Conservation (phyloP, 2,329 filamentous ascomycete species). For the Beauveria asiatica region DNA sequence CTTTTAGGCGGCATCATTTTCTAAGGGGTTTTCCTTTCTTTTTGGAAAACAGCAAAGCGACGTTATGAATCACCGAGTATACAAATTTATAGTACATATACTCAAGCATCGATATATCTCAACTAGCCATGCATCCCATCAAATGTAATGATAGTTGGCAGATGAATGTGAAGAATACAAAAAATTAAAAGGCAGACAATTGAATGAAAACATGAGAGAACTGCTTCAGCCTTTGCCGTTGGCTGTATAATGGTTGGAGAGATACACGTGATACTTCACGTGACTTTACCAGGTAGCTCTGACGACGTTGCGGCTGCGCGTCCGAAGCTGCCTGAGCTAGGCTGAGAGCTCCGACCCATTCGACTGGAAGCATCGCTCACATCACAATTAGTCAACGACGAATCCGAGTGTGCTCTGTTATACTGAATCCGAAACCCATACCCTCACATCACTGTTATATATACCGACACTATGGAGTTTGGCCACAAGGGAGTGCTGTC, state of each 20-base stretch:
- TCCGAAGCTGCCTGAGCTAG: constrained; percentile 14
- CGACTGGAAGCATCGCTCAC: neutral
- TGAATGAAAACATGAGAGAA: neutral
- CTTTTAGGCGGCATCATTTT: neutral
- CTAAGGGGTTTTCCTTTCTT: too few relatives aligned
- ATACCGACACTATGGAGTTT: constrained; percentile 46
- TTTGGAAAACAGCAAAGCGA: neutral
- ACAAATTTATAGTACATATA: neutral
- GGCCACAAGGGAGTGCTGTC: constrained; percentile 53
- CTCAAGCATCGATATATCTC: neutral
- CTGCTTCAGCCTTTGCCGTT: neutral
- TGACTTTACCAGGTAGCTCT: constrained; percentile 7
- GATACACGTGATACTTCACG: constrained; percentile 8
- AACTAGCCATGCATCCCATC: neutral
- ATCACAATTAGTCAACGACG: constrained; percentile 5
- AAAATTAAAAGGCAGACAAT: neutral
- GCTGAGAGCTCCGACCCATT: constrained; percentile 8
- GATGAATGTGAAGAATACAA: neutral
- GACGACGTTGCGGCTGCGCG: constrained; percentile 12
- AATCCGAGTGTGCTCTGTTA: neutral
- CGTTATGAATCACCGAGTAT: neutral
- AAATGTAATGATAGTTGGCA: neutral
- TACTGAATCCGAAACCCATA: neutral
- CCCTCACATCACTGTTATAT: neutral
- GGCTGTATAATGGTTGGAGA: neutral